These are phyloP conservation scores for Neopestalotiopsis sp. DNA, from an alignment of 2,329 filamentous ascomycete genomes.

Conservation along the genomic window DNA sequence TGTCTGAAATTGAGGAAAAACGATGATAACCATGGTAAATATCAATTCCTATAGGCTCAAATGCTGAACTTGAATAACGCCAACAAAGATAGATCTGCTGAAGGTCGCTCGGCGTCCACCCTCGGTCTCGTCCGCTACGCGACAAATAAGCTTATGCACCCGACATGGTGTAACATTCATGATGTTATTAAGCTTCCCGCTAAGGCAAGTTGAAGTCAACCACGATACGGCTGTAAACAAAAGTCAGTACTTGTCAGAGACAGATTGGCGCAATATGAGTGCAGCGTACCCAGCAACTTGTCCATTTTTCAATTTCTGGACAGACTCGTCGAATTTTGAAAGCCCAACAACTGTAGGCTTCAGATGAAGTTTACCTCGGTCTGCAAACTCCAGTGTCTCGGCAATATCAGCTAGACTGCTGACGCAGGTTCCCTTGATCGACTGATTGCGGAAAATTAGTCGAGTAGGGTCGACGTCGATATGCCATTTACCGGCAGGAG, in stretches of 20 bases:
- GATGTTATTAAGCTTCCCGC: background rate
- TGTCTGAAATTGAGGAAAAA: background rate
- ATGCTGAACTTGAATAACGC: background rate
- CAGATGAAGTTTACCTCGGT: constrained; percentile 20
- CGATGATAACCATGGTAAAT: background rate
- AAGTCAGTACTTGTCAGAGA: background rate
- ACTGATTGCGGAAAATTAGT: constrained; percentile 20
- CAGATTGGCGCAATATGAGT: background rate
- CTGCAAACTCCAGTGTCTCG: constrained; percentile 23
- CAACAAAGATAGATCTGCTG: background rate
- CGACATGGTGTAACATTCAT: background rate
- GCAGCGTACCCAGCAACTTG: constrained; percentile 21
- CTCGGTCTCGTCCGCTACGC: background rate
- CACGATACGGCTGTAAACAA: constrained; percentile 20
- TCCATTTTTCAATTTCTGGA: constrained; percentile 21
- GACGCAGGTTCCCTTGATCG: constrained; percentile 23
- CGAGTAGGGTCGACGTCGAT: constrained; percentile 22
- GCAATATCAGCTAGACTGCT: constrained; percentile 23
- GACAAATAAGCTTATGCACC: background rate
- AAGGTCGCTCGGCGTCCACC: background rate
- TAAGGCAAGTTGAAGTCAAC: constrained; percentile 21
- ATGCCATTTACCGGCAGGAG: constrained; percentile 22
- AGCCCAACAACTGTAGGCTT: constrained; percentile 20
- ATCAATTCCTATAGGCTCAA: background rate
- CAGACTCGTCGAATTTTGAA: constrained; percentile 20